These are phyloP conservation scores for Thalassiosira delicatula DNA, from an alignment of 352 stramenopile genomes.

Conservation along the genomic window DNA sequence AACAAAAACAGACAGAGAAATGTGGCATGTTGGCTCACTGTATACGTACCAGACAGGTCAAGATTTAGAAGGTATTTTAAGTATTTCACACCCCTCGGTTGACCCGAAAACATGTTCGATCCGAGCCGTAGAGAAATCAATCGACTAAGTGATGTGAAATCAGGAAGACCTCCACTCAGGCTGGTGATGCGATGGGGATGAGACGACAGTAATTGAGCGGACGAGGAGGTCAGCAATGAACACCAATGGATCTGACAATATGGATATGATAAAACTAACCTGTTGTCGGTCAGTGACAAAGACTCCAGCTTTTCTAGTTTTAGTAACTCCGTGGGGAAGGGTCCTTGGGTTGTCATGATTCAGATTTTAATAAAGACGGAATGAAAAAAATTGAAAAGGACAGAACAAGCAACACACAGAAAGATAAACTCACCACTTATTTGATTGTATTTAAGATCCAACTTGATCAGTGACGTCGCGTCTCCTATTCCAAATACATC, in stretches of 20 bases:
- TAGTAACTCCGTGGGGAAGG: constrained; percentile 63
- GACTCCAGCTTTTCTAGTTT: constrained; percentile 70
- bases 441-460: constrained; percentile 81
- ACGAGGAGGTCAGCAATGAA: background rate
- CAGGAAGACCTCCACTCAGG: constrained; percentile 51
- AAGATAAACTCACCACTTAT: constrained; percentile 13
- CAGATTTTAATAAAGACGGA: background rate
- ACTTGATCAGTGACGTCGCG: constrained; percentile 63
- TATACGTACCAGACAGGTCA: too few relatives aligned
- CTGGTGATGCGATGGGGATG: constrained; percentile 23
- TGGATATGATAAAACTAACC: constrained; percentile 26
- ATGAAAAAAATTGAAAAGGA: background rate
- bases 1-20: too few relatives aligned
- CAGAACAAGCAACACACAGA: background rate
- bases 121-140: constrained; percentile 59
- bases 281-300: constrained; percentile 71
- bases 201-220: background rate
- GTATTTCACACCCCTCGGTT: constrained; percentile 60
- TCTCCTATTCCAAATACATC: constrained; percentile 72
- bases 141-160: constrained; percentile 44
- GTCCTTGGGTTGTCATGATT: constrained; percentile 8
- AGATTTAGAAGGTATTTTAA: constrained; percentile 52
- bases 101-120: constrained; percentile 73
- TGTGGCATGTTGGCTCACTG: too few relatives aligned
- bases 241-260: background rate